Percentiles rank a stretch among this genome's conserved stretches.
Conservation (phyloP, 2,329 filamentous ascomycete genomes). For the Ceratocystis smalleyi region DNA sequence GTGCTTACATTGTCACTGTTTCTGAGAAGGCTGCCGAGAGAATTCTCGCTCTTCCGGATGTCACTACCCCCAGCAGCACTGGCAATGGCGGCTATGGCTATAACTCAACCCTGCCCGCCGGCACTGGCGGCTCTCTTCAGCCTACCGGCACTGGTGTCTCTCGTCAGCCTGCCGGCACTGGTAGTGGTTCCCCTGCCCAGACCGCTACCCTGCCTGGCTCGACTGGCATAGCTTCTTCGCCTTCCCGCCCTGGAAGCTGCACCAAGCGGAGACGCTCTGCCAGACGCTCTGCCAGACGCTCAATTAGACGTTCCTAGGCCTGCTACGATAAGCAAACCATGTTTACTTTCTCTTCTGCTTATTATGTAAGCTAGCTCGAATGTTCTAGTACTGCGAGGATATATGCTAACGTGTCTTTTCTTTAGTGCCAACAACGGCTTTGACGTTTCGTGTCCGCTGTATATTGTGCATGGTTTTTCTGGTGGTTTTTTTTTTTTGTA, state of each 20-base stretch:
- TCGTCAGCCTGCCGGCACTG: background rate
- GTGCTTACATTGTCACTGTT: conserved; percentile 46
- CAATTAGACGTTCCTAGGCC: background rate
- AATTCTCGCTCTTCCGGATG: conserved; percentile 16
- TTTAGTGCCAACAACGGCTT: background rate
- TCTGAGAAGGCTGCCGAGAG: conserved; percentile 42
- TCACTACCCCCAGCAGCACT: background rate
- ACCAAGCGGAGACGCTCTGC: background rate
- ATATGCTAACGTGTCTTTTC: background rate
- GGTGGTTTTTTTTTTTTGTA: background rate
- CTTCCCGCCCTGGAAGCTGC: background rate
- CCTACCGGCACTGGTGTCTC: background rate
- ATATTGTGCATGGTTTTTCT: background rate
- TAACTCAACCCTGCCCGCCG: background rate
- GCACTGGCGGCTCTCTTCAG: background rate
- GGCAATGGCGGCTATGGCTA: background rate
- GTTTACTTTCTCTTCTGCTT: conserved; percentile 2
- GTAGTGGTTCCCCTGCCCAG: background rate
- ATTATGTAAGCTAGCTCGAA: background rate
- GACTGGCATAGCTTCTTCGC: background rate
- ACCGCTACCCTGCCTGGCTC: background rate
- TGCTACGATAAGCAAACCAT: background rate
- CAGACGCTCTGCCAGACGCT: background rate
- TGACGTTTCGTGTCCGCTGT: background rate
- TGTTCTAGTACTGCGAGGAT: background rate